phyloP scores from a whole-genome alignment of 306 rosid genomes.

The Ziziphus jujuba region DNA sequence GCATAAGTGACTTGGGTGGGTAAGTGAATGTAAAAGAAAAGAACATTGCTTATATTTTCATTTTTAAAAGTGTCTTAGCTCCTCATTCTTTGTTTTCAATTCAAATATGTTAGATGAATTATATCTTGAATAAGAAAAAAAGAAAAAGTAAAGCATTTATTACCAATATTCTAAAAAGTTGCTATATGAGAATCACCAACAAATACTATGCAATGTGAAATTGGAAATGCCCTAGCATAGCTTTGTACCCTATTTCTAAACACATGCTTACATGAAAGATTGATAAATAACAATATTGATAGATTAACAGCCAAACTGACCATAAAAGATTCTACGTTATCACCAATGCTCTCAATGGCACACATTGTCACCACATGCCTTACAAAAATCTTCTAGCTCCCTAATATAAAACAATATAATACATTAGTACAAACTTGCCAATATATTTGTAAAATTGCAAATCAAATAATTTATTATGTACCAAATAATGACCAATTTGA shows the following conservation, averaged over 20 bases:
- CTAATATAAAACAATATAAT: conserved; percentile 32
- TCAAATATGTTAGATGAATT: conserved; percentile 28
- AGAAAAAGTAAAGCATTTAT: background rate
- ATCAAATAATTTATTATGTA: too few species aligned
- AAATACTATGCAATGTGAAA: background rate
- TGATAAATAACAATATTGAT: background rate
- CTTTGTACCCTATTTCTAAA: background rate
- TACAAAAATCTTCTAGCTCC: conserved; percentile 70
- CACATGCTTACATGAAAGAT: conserved; percentile 16
- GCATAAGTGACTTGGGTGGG: background rate
- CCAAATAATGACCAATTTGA: background rate
- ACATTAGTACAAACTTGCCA: conserved; percentile 3
- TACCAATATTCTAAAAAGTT: background rate
- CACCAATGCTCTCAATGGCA: conserved; percentile 55
- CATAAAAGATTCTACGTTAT: conserved; percentile 63
- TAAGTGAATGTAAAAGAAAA: background rate
- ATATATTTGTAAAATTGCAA: too few species aligned
- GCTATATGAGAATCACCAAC: conserved; percentile 8
- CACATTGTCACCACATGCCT: conserved; percentile 77
- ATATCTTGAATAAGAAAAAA: conserved; percentile 47
- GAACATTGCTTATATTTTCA: conserved; percentile 51
- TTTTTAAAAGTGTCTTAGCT: conserved; percentile 56
- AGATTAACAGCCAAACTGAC: conserved; percentile 39
- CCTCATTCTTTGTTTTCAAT: conserved; percentile 49
- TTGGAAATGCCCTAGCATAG: background rate